Percentiles rank a stretch among this genome's conserved stretches.
Conservation (phyloP, 2,329 filamentous ascomycete genomes). For the Aspergillus japonicus region DNA sequence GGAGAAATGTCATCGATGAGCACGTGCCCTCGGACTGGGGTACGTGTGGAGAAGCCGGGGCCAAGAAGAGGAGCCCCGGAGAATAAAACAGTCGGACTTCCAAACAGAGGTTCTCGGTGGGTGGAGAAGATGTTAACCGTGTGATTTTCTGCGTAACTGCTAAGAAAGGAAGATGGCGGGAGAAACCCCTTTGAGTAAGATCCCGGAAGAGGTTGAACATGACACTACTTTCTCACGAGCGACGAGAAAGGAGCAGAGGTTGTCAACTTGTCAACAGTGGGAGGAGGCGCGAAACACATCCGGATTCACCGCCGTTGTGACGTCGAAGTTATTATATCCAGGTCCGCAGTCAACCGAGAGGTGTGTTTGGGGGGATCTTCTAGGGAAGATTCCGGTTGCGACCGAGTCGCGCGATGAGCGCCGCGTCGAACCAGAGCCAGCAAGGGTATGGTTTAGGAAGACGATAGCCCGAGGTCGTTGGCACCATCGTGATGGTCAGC, state of each 20-base stretch:
- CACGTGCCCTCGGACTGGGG: slow-evolving; percentile 1
- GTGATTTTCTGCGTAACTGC: background rate
- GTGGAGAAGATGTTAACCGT: background rate
- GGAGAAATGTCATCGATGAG: background rate
- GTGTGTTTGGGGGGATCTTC: background rate
- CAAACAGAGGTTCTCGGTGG: background rate
- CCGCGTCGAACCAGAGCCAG: background rate
- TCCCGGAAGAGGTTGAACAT: background rate
- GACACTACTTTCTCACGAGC: background rate
- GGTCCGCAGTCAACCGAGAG: background rate
- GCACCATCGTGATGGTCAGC: background rate
- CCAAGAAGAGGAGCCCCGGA: background rate
- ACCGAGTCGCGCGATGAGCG: slow-evolving; percentile 3
- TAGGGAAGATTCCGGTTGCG: background rate
- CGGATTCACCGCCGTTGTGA: slow-evolving; percentile 12
- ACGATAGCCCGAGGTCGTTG: background rate
- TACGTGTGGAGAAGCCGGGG: slow-evolving; percentile 1
- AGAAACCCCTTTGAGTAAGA: background rate
- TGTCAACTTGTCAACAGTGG: background rate
- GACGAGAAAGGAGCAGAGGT: background rate
- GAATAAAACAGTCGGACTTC: background rate
- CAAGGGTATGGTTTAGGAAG: background rate
- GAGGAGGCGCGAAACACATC: background rate
- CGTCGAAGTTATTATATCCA: slow-evolving; percentile 8
- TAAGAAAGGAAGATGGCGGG: background rate